phyloP scores from a whole-genome alignment of 2,329 filamentous ascomycete genomes.

The Amauroascus niger region DNA sequence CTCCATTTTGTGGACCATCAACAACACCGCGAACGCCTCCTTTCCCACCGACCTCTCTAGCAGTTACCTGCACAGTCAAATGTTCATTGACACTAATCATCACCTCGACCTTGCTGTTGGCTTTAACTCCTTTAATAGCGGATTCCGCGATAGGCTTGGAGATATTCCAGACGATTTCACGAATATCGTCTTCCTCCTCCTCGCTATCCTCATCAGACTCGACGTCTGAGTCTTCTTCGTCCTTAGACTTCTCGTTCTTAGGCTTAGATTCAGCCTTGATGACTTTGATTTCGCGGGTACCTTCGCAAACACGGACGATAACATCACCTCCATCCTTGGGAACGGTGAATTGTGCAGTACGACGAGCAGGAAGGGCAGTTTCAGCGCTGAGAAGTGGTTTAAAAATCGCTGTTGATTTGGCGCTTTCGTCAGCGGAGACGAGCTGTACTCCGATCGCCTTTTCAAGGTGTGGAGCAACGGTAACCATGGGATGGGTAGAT shows the following conservation, averaged over 20 bases:
- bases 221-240: constrained; percentile 51
- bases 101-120: constrained; percentile 83
- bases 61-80: constrained; percentile 67
- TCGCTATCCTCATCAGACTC: constrained; percentile 58
- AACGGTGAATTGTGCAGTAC: constrained; percentile 66
- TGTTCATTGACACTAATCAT: constrained; percentile 81
- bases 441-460: constrained; percentile 81
- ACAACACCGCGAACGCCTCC: constrained; percentile 63
- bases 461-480: constrained; percentile 79
- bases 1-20: constrained; percentile 35
- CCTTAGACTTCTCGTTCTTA: constrained; percentile 49
- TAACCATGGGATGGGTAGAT: constrained; percentile 90
- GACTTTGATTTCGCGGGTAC: constrained; percentile 81
- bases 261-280: constrained; percentile 72
- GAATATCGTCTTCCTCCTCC: constrained; percentile 67
- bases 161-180: constrained; percentile 88
- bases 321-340: constrained; percentile 79
- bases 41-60: constrained; percentile 78
- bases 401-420: constrained; percentile 57
- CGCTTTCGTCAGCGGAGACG: constrained; percentile 36
- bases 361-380: constrained; percentile 80
- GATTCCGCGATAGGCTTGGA: constrained; percentile 75
- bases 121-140: constrained; percentile 72
- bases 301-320: constrained; percentile 79
- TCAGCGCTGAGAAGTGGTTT: constrained; percentile 71